phyloP scores from a whole-genome alignment of 768 basidiomycete genomes.

The Podaxis sp. region DNA sequence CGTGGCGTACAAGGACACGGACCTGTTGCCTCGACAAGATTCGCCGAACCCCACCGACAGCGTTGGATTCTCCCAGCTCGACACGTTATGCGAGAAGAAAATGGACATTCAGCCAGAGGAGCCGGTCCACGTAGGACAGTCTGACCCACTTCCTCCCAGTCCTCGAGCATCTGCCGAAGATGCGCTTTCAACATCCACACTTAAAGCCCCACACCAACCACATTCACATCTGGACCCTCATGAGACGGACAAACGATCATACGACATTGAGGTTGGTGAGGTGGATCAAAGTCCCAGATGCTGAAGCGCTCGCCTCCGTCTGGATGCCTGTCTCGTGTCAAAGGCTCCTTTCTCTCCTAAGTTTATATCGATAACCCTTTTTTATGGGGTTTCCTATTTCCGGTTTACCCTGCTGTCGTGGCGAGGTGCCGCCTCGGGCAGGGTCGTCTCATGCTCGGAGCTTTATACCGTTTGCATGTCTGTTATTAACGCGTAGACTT shows the following conservation, averaged over 20 bases:
- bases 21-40: conserved; percentile 13
- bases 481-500: no score
- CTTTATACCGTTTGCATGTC: no score
- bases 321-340: no score
- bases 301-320: no score
- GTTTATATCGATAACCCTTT: no score
- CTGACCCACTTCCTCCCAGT: not conserved
- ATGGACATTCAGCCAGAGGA: conserved; percentile 1
- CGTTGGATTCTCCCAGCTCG: conserved; percentile 21
- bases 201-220: not conserved
- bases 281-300: no score
- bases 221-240: not conserved
- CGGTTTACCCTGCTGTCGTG: no score
- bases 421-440: no score
- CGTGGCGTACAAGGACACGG: conserved; percentile 40
- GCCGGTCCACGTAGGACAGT: not conserved
- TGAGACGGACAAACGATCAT: not conserved
- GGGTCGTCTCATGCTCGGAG: no score
- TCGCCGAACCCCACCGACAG: not conserved
- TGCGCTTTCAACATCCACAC: not conserved
- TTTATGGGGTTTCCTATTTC: no score
- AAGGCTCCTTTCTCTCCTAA: no score
- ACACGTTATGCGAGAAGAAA: conserved; percentile 19
- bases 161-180: not conserved
- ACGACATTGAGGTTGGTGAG: no score